Base-by-base conservation (phyloP, 2,329 filamentous ascomycete genomes). In the Nemania sp. region DNA sequence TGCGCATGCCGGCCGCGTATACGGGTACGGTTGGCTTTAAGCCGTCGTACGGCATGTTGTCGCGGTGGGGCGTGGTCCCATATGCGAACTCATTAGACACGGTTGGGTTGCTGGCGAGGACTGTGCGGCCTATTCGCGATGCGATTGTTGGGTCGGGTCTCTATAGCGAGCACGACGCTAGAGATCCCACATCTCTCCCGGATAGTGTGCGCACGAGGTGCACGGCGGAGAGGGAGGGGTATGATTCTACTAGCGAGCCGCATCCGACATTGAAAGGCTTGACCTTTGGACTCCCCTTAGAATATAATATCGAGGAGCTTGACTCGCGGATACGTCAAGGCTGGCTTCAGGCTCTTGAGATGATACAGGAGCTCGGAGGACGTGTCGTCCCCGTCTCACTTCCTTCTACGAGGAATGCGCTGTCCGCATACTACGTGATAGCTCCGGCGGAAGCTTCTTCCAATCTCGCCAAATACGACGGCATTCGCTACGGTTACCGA, bases 381-480 rank as follows among this genome's bases (percentile, higher is more conserved):
- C 87, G 84, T 0, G 83, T 98, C 13, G 88, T 93, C 11, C 87
- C 92, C 1, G 87, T 98, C 18, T 93, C 91, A 1, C 85, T 99
- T 4, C 94, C 95, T 0, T 89, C 90, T 0, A 99, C 95, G 1
- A 91, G 89, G 70, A 90, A 93, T 73, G 95, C 96, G 0, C 87
- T 99, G 0, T 93, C 94, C 22, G 92, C 96, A 38, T 99, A 99
- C 83, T 99, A 99, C 79, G 88, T 99, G 64, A 89, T 99, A 64
- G 97, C 96, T 0, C 93, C 96, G 0, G 95, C 96, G 18, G 96
- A 99, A 81, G 96, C 96, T 3, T 93, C 93, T 1, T 98, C 95
- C 18, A 99, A 99, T 75, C 88, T 99, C 1, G 93, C 96, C 65
- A 98, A 97, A 79, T 99, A 98, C 79, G 97, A 99, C 75, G 96